A percentile compares a stretch with the other conserved stretches of the same genome.
These are phyloP conservation scores for Cladorrhinum samala DNA, from an alignment of 495 filamentous ascomycete genomes.

Conservation along the genomic window DNA sequence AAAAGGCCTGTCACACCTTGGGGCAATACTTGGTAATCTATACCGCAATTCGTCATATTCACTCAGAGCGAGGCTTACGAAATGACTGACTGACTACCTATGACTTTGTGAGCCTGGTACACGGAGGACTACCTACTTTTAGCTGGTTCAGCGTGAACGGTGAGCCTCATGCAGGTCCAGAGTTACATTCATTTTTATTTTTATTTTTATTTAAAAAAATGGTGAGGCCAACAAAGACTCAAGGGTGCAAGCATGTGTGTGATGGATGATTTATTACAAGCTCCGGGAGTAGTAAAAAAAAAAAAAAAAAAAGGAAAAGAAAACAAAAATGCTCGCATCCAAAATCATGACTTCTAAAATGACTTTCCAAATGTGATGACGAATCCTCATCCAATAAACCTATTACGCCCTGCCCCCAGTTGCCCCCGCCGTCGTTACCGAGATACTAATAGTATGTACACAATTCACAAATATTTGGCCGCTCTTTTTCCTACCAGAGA, in stretches of 20 bases:
- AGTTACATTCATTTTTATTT: no score
- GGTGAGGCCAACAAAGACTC: no score
- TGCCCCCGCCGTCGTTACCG: constrained; percentile 16
- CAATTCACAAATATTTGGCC: constrained; percentile 5
- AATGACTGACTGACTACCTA: background rate
- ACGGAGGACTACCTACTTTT: background rate
- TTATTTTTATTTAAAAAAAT: no score
- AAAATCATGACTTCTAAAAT: constrained; percentile 1
- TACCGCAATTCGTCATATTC: background rate
- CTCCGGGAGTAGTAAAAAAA: background rate
- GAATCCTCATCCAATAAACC: constrained; percentile 9
- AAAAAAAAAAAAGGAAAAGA: background rate
- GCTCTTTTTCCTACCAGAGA: background rate
- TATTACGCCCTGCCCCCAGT: constrained; percentile 6
- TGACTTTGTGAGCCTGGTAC: no score
- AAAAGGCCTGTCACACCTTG: background rate
- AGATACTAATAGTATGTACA: constrained; percentile 3
- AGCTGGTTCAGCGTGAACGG: background rate
- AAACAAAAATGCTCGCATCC: background rate
- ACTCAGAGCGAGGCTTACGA: constrained; percentile 4
- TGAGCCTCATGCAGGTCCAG: no score
- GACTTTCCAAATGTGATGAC: constrained; percentile 3
- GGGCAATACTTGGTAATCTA: no score
- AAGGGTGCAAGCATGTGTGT: background rate
- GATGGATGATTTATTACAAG: background rate